Percentiles rank a stretch among this genome's conserved stretches.
These are phyloP conservation scores for Xeromyces bisporus DNA, from an alignment of 495 filamentous ascomycete genomes.

Conservation along the genomic window DNA sequence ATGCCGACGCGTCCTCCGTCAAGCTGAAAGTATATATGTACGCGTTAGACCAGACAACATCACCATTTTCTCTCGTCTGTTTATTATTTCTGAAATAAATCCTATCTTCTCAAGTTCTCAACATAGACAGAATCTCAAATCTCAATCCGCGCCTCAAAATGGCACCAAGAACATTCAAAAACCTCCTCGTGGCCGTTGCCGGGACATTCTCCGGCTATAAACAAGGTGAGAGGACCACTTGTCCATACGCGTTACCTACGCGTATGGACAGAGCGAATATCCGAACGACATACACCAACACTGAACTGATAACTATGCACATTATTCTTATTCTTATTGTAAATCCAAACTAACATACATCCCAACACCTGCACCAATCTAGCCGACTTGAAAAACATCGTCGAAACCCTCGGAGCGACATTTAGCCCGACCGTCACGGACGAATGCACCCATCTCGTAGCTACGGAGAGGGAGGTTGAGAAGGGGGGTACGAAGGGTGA, in stretches of 20 bases:
- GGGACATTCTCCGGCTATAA: slow-evolving; percentile 39
- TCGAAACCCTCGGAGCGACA: slow-evolving; percentile 32
- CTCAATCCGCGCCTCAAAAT: too few relatives aligned
- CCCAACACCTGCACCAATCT: too few relatives aligned
- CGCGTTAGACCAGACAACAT: too few relatives aligned
- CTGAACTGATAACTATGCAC: slow-evolving; percentile 11
- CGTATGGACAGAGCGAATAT: too few relatives aligned
- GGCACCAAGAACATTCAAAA: slow-evolving; percentile 19
- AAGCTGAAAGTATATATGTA: too few relatives aligned
- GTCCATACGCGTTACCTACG: background rate
- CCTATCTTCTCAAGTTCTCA: too few relatives aligned
- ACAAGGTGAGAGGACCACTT: slow-evolving; percentile 24
- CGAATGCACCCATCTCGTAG: slow-evolving; percentile 43
- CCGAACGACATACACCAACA: too few relatives aligned
- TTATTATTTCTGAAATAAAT: too few relatives aligned
- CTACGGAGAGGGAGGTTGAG: slow-evolving; percentile 33
- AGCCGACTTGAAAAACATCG: slow-evolving; percentile 21
- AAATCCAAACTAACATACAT: too few relatives aligned
- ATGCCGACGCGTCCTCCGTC: too few relatives aligned
- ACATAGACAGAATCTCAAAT: too few relatives aligned
- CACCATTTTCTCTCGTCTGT: too few relatives aligned
- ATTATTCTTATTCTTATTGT: background rate
- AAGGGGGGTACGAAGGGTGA: slow-evolving; percentile 28
- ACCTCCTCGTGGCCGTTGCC: slow-evolving; percentile 38
- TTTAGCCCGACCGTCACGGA: slow-evolving; percentile 28